Evolutionary conservation across 2,329 filamentous ascomycete species (phyloP), one percentile per base, ranked within the genome.

Genomic region (Sporothrix brasiliensis): DNA sequence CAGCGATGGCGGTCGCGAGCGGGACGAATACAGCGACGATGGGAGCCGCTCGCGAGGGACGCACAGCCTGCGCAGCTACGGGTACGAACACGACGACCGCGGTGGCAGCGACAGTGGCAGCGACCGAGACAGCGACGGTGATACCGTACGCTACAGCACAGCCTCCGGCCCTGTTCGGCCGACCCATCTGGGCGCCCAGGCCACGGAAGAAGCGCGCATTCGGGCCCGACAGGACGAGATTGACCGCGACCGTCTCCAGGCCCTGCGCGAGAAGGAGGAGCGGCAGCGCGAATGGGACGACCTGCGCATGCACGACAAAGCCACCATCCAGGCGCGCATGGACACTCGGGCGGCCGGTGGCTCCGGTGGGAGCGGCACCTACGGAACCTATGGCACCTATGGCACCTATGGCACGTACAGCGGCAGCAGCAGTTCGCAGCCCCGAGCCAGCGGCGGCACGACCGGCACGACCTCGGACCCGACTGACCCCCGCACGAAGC

Each of bases 271-370:
- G 1, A n/a, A 63, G 30, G 69, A 63, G 3, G 50, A 53, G 34
- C 61, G 67, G 9, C 71, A 69, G 65, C 69, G 69, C 27, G 68
- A 69, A 14, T 73, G 72, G 72, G 72, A 73, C 14, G 44, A 14
- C 5, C 44, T 61, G 69, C 71, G 71, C 9, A 14, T 68, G 63
- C 65, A 52, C 67, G 72, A 73, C 67, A 71, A 72, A 67, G 50
- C 53, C 14, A 27, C 44, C n/a, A 49, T 71, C 41, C 30, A 34
- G 65, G 30, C 63, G 47, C 56, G n/a, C 24, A 52, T 11, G 54
- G 67, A 49, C 53, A 60, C 2, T 50, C 30, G 34, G 41, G 60
- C n/a, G 21, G 60, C 24, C 14, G 44, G 60, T 2, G 60, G 44
- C 24, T 10, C 44, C 5, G 60, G 60, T 13, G 44, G 24, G 1